Percentiles rank a stretch among this genome's conserved stretches.
phyloP scores from a whole-genome alignment of 2,329 filamentous ascomycete genomes.

The Penicillium sp. region DNA sequence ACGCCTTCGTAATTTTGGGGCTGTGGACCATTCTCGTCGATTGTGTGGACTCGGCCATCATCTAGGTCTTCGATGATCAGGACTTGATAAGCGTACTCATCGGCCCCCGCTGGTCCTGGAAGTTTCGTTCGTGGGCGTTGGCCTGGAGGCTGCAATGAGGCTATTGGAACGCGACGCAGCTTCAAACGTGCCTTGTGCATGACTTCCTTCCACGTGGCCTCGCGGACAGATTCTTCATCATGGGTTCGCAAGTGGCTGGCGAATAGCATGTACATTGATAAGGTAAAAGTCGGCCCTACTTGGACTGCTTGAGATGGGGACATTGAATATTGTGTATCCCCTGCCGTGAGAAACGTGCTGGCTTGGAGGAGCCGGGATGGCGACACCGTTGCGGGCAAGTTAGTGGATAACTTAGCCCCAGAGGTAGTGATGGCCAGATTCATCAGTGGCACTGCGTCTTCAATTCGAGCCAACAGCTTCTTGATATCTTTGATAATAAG shows the following conservation, averaged over 20 bases:
- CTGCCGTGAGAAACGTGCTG: conserved; percentile 82
- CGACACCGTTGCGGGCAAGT: conserved; percentile 76
- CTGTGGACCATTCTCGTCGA: conserved; percentile 58
- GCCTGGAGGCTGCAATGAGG: conserved; percentile 37
- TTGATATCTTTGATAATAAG: conserved; percentile 73
- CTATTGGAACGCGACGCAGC: conserved; percentile 67
- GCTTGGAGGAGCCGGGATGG: conserved; percentile 88
- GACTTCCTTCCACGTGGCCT: conserved; percentile 90
- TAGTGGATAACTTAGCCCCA: conserved; percentile 78
- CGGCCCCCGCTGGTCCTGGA: conserved; percentile 44
- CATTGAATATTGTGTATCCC: conserved; percentile 76
- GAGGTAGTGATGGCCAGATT: conserved; percentile 93
- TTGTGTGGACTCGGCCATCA: conserved; percentile 65
- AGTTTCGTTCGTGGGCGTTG: conserved; percentile 24
- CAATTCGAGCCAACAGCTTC: conserved; percentile 71
- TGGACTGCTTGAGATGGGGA: conserved; percentile 65
- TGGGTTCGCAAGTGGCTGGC: conserved; percentile 66
- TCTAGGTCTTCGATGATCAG: conserved; percentile 80
- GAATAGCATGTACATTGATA: conserved; percentile 96
- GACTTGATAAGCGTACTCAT: conserved; percentile 76
- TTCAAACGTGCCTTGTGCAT: conserved; percentile 89
- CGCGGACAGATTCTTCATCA: conserved; percentile 56
- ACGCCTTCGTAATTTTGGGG: conserved; percentile 62
- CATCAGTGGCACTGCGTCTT: conserved; percentile 86
- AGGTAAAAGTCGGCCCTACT: conserved; percentile 78